These are phyloP conservation scores for Beauveria rudraprayagi DNA, from an alignment of 2,329 filamentous ascomycete species.

Conservation along the genomic window DNA sequence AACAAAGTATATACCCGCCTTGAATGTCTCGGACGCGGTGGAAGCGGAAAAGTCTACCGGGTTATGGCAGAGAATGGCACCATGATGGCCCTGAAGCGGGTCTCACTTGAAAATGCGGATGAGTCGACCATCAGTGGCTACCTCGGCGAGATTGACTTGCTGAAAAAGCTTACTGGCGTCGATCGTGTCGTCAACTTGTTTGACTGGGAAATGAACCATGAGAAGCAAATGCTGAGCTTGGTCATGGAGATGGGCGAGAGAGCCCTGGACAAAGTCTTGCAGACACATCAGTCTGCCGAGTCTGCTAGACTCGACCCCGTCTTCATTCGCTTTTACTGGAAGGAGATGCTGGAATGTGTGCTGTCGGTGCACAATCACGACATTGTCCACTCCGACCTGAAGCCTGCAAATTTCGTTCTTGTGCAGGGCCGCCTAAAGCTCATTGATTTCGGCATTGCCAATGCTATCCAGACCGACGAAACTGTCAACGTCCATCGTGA, in stretches of 20 bases:
- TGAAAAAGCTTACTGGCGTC: slow-evolving; percentile 73
- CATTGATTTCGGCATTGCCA: slow-evolving; percentile 97
- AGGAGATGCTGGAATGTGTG: slow-evolving; percentile 97
- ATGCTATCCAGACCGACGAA: slow-evolving; percentile 90
- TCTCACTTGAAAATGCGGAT: slow-evolving; percentile 84
- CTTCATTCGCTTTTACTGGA: slow-evolving; percentile 97
- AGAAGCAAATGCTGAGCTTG: slow-evolving; percentile 81
- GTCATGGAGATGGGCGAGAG: slow-evolving; percentile 97
- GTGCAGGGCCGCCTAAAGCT: slow-evolving; percentile 86
- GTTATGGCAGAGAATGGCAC: slow-evolving; percentile 97
- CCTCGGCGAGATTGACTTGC: slow-evolving; percentile 89
- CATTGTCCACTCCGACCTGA: slow-evolving; percentile 94
- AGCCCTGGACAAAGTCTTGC: slow-evolving; percentile 81
- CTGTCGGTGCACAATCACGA: slow-evolving; percentile 81
- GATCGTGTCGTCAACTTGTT: slow-evolving; percentile 85
- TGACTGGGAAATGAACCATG: slow-evolving; percentile 89
- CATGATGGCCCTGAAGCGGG: slow-evolving; percentile 87
- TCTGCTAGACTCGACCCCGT: slow-evolving; percentile 73
- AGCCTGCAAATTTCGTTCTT: slow-evolving; percentile 93
- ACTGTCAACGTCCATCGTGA: slow-evolving; percentile 97
- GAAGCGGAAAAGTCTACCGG: slow-evolving; percentile 88
- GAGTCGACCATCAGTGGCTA: slow-evolving; percentile 76
- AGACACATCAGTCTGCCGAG: slow-evolving; percentile 61
- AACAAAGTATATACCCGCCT: slow-evolving; percentile 84
- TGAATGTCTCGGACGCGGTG: slow-evolving; percentile 84